Evolutionary conservation across 192 early-diverging fungal species (phyloP).

Genomic region (Coemansia umbellata): DNA sequence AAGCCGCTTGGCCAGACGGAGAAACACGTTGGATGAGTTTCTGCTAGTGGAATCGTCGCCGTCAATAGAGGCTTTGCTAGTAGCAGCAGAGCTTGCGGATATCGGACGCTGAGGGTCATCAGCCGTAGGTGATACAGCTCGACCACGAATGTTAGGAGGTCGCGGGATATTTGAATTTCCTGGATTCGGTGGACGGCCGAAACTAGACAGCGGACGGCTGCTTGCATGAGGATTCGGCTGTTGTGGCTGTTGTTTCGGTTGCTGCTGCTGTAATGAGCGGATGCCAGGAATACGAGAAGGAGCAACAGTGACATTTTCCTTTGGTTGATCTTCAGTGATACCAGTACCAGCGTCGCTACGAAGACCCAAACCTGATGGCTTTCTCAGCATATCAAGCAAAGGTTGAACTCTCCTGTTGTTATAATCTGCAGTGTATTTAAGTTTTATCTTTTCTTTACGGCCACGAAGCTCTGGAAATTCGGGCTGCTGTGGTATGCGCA

Average conservation of each 20-base stretch:
- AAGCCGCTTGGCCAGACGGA: constrained; percentile 40
- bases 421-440: constrained; percentile 11
- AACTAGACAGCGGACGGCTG: constrained; percentile 29
- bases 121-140: constrained; percentile 53
- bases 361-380: neutral
- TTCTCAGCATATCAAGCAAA: constrained; percentile 35
- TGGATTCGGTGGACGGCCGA: constrained; percentile 25
- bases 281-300: constrained; percentile 45
- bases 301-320: neutral
- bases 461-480: constrained; percentile 42
- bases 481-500: constrained; percentile 23
- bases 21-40: constrained; percentile 31
- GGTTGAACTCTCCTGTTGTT: constrained; percentile 21
- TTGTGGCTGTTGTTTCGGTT: neutral
- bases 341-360: neutral
- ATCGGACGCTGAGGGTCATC: neutral
- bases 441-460: constrained; percentile 15
- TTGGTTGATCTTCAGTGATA: neutral
- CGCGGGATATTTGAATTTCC: constrained; percentile 43
- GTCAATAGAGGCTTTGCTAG: neutral
- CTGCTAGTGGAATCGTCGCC: constrained; percentile 1
- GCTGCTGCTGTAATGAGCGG: constrained; percentile 7
- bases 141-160: constrained; percentile 30
- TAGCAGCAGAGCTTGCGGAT: neutral
- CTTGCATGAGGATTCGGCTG: neutral